Percentiles rank a stretch among this genome's conserved stretches.
Evolutionary conservation across 139 green algal genomes (phyloP).

Genomic region (Zygnema cylindricum): DNA sequence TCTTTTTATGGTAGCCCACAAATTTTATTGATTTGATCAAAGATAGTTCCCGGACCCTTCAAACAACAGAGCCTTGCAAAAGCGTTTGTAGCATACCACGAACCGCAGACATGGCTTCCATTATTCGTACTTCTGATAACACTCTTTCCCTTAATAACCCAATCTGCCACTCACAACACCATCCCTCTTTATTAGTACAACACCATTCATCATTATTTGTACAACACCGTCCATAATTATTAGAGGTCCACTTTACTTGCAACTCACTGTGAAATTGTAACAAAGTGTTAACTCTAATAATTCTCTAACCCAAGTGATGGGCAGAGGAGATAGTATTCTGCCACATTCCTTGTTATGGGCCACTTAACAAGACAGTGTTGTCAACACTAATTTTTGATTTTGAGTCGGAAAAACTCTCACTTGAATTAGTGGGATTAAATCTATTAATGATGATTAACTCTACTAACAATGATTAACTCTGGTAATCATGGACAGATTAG

Average conservation of each 20-base stretch:
- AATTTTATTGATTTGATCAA: too few relatives aligned
- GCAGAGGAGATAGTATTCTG: neutral
- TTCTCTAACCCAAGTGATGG: neutral
- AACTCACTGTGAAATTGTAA: neutral
- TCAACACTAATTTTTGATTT: too few relatives aligned
- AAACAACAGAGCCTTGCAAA: neutral
- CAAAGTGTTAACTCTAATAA: too few relatives aligned
- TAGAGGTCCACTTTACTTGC: neutral
- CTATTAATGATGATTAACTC: too few relatives aligned
- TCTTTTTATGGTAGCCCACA: too few relatives aligned
- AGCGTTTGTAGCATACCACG: constrained; percentile 21
- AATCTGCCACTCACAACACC: constrained; percentile 18
- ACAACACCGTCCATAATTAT: neutral
- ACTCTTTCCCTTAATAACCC: constrained; percentile 12
- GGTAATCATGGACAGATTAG: neutral
- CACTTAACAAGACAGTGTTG: neutral
- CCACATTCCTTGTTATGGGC: neutral
- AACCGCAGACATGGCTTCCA: constrained; percentile 2
- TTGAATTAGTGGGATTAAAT: too few relatives aligned
- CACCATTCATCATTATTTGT: neutral
- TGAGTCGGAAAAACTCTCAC: too few relatives aligned
- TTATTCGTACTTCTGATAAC: constrained; percentile 1
- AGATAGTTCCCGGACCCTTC: too few relatives aligned
- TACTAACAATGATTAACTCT: too few relatives aligned
- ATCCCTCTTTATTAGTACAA: neutral